These are phyloP conservation scores for Pleurotus djamor DNA, from an alignment of 768 basidiomycete genomes.

Conservation along the genomic window DNA sequence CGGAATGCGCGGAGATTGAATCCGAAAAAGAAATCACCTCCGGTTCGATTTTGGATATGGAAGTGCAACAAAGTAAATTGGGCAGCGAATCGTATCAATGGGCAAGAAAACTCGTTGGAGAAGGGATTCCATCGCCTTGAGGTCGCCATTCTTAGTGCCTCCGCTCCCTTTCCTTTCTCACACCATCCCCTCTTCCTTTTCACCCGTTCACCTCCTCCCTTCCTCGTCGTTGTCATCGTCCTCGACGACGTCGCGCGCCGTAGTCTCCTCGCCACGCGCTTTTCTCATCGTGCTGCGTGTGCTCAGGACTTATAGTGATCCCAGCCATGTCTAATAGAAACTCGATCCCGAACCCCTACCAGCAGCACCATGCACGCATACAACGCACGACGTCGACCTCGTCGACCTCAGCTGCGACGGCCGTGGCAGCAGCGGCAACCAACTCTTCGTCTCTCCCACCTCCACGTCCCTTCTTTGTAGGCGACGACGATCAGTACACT, in stretches of 20 bases:
- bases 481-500: not conserved
- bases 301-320: not conserved
- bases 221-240: not conserved
- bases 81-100: not conserved
- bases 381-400: not conserved
- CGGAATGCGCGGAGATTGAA: not conserved
- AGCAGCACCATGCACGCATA: not conserved
- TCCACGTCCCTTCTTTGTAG: slow-evolving; percentile 6
- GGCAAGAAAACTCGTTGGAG: not conserved
- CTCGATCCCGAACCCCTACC: not conserved
- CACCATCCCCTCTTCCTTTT: not conserved
- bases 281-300: no score
- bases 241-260: not conserved
- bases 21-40: no score
- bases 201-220: not conserved
- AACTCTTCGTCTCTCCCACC: not conserved
- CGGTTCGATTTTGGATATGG: not conserved
- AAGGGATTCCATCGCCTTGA: not conserved
- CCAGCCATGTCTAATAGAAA: not conserved
- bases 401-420: not conserved
- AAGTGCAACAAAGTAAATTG: not conserved
- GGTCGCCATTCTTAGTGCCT: not conserved
- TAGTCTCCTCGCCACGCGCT: not conserved
- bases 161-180: not conserved
- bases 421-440: not conserved